Base-by-base conservation (phyloP, 106 monocot genomes). In the Chionographis japonica region DNA sequence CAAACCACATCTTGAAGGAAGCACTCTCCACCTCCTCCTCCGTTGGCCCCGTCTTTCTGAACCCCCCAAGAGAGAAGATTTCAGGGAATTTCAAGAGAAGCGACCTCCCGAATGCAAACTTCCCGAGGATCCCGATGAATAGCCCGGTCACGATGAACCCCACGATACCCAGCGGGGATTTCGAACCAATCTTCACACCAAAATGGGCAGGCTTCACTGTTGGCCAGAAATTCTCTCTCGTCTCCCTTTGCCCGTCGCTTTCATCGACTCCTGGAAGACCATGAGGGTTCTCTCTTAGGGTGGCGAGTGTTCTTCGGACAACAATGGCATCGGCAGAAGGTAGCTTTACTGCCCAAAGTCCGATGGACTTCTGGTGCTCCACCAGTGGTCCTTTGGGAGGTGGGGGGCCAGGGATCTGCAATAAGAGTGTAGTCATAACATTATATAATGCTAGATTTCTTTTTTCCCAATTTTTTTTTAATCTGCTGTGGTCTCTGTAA, bases 1-100 rank as follows among this genome's bases (percentile, higher is more conserved):
- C 60, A 61, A 98, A 98, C 95, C 92, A 98, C 97, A 98, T 98
- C 52, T 92, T 98, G 78, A 98, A 98, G 10, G 78, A 67, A 35
- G 97, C 92, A 63, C 86, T 81, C 0, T 49, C 55, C 12, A 98
- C 92, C 72, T 98, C 85, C 72, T 92, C 97, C 61, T 89, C 92
- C 4, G 97, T 83, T 4, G 97, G 97, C 10, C 97, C 97, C 13
- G 60, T 78, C 75, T 87, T 98, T 37, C 89, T 80, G n/a, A 98
- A 98, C 74, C 52, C 59, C 13, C 92, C 89, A 3, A 80, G 70
- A 9, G 89, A 76, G 86, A 98, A 98, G 27, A 92, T 16, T 52
- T 75, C 80, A 4, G 97, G 97, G 60, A 77, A 92, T 50, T 83
- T 92, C 18, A 92, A 56, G 10, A 98, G 87, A 62, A 98, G 86